Base-by-base conservation (phyloP, 352 stramenopile genomes). In the Phytophthora foliorum region DNA sequence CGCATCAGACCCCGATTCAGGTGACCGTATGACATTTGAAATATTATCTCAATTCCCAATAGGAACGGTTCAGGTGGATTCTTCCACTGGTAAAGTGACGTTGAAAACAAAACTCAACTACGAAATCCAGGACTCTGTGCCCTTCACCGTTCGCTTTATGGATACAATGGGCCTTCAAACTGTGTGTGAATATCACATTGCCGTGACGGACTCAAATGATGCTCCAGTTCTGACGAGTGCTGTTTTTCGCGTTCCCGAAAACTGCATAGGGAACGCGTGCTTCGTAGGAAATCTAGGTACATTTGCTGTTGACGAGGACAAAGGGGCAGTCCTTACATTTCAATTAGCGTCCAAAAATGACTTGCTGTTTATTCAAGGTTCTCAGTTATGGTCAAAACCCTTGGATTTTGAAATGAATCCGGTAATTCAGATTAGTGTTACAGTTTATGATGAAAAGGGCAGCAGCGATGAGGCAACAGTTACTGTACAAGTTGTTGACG, bases 221-320 rank as follows among this genome's bases (percentile, higher is more conserved):
- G 45, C 69, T 14, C 82, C 80, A 0, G 48, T 83, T 38, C 39
- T 89, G 6, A 67, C 77, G 0, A 65, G 46, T 48, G 61, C 69
- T 29, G 63, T 76, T 17, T 90, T 90, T 58, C 72, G 80, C 21
- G 78, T 88, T 16, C 19, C 76, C 10, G 82, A 90, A 69, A 64
- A 69, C n/a, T 90, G 82, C 52, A 46, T 57, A 2, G 78, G 74
- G 4, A 56, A 63, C 29, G 64, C 82, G 45, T 90, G 82, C 44
- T 75, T 80, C 13, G 58, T 81, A 25, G 82, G 76, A n/a, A 59
- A 79, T 46, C 44, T 89, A 7, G 66, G 63, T 17, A 13, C 66
- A 19, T 78, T 80, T 45, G 78, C 74, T 19, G 75, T 73, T 16
- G 82, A 90, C 21, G 82, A 90, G 56, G 82, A 90, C 38, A 66